Percentiles rank a stretch among this genome's conserved stretches.
phyloP scores from a whole-genome alignment of 75 land plant species.

The Selaginella tamariscina region DNA sequence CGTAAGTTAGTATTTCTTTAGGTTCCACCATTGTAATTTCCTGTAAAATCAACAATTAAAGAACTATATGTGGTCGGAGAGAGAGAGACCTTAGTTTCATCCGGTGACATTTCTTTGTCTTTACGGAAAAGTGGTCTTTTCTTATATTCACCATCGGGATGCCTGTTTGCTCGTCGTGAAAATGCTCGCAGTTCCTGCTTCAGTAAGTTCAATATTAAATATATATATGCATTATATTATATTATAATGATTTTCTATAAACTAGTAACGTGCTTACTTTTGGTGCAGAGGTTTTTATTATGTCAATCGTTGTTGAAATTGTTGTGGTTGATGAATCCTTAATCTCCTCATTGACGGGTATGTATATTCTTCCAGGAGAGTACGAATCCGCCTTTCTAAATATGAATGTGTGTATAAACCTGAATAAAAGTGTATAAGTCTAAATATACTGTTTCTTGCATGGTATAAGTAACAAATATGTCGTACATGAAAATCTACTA shows the following conservation, averaged over 20 bases:
- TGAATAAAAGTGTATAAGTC: slow-evolving; percentile 23
- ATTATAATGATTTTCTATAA: too few species aligned
- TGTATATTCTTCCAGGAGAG: not conserved
- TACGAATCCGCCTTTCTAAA: slow-evolving; percentile 41
- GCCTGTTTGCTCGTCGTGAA: not conserved
- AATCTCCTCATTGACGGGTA: not conserved
- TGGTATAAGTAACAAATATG: too few species aligned
- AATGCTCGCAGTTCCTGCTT: not conserved
- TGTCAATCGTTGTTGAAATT: not conserved
- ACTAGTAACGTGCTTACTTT: too few species aligned
- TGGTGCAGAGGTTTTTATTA: too few species aligned
- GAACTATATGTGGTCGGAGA: too few species aligned
- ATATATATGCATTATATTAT: too few species aligned
- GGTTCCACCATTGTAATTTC: not conserved
- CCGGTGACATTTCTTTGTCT: not conserved
- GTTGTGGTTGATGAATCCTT: not conserved
- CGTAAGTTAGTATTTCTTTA: not conserved
- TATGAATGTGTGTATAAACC: slow-evolving; percentile 76
- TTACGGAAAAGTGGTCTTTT: not conserved
- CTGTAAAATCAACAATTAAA: not conserved
- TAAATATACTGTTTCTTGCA: too few species aligned
- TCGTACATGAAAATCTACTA: too few species aligned
- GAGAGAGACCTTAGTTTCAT: not conserved
- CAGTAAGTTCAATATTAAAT: too few species aligned
- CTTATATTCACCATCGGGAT: not conserved